phyloP scores from a whole-genome alignment of 2,329 filamentous ascomycete species.

The Thermothelomyces thermophilus region DNA sequence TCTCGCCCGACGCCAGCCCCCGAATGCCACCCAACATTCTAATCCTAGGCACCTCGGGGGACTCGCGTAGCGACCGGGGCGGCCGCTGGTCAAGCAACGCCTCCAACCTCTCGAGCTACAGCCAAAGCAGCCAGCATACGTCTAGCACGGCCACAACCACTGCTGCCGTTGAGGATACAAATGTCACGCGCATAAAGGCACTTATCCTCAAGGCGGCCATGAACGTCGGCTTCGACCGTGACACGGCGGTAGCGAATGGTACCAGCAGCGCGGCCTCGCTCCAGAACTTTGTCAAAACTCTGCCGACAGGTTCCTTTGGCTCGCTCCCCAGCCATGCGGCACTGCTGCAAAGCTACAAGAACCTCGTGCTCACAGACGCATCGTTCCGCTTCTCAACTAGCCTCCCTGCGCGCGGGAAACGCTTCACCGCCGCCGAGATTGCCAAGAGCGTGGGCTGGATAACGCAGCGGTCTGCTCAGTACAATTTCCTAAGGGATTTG shows the following conservation, averaged over 20 bases:
- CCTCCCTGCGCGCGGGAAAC: conserved; percentile 51
- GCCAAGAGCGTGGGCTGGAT: conserved; percentile 74
- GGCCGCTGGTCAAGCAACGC: conserved; percentile 77
- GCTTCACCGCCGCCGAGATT: conserved; percentile 65
- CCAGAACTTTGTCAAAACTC: conserved; percentile 66
- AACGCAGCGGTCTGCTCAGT: conserved; percentile 61
- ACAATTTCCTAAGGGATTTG: conserved; percentile 73
- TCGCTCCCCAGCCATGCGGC: conserved; percentile 61
- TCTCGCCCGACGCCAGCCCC: conserved; percentile 69
- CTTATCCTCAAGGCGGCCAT: conserved; percentile 80
- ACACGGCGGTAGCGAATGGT: conserved; percentile 38
- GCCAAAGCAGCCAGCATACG: conserved; percentile 59
- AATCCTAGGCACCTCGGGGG: conserved; percentile 65
- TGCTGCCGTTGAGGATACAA: conserved; percentile 63
- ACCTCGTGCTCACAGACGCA: conserved; percentile 67
- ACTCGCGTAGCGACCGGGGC: conserved; percentile 44
- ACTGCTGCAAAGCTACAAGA: conserved; percentile 73
- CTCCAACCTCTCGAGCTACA: conserved; percentile 72
- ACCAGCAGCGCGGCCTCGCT: conserved; percentile 49
- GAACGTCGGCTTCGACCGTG: conserved; percentile 71
- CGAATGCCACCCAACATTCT: conserved; percentile 75
- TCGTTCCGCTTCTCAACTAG: conserved; percentile 51
- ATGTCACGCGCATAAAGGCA: conserved; percentile 69
- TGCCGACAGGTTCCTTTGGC: conserved; percentile 75
- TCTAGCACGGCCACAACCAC: conserved; percentile 68